Evolutionary conservation across 129 eudicot genomes (phyloP).

Genomic region (Erigeron canadensis): DNA sequence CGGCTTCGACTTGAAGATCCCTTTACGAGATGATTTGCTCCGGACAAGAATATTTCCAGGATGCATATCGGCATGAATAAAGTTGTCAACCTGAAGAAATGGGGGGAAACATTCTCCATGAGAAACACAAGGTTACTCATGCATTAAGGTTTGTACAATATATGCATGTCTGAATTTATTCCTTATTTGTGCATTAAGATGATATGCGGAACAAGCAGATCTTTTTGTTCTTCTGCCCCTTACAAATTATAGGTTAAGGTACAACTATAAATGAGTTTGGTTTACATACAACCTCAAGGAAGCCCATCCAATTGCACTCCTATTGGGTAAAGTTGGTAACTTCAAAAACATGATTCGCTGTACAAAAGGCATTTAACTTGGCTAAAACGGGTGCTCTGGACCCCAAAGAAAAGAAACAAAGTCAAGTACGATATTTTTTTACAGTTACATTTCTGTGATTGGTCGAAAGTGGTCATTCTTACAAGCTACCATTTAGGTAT

Average conservation of each 20-base stretch:
- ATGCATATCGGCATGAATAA: slow-evolving; percentile 98
- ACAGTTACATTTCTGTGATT: not conserved
- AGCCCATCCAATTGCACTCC: not conserved
- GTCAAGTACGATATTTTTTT: not conserved
- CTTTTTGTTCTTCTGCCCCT: slow-evolving; percentile 15
- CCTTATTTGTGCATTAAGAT: not conserved
- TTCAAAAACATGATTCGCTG: not conserved
- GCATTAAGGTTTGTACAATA: slow-evolving; percentile 6
- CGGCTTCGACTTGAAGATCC: slow-evolving; percentile 77
- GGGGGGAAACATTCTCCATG: not conserved
- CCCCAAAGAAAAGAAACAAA: not conserved
- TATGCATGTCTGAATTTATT: not conserved
- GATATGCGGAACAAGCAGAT: not conserved
- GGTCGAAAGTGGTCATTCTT: not conserved
- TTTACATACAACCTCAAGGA: not conserved
- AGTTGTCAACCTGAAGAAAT: slow-evolving; percentile 76
- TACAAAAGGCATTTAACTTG: not conserved
- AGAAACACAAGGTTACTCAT: not conserved
- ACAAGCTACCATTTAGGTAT: not conserved
- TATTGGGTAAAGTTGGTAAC: not conserved
- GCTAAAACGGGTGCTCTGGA: not conserved
- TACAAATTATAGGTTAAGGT: not conserved
- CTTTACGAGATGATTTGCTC: slow-evolving; percentile 57
- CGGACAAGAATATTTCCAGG: slow-evolving; percentile 97
- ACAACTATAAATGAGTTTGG: not conserved